Evolutionary conservation across 2,329 filamentous ascomycete species (phyloP).

Genomic region (Aureobasidium sp.): DNA sequence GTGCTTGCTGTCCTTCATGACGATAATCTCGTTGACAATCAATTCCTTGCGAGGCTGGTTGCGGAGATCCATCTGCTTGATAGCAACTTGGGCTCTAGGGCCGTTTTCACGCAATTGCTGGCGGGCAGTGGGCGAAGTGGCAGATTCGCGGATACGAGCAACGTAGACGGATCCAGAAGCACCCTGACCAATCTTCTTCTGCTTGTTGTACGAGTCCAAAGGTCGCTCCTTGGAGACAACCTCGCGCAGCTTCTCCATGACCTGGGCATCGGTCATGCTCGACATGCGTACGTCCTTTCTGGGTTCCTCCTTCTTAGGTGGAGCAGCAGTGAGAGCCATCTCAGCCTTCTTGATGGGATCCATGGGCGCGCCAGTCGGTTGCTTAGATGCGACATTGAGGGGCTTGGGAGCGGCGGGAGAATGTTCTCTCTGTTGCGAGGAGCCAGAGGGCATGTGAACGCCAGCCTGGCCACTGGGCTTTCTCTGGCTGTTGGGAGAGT

Average conservation of each 20-base stretch:
- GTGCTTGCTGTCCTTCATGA: constrained; percentile 99
- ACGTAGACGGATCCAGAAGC: constrained; percentile 97
- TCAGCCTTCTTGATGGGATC: constrained; percentile 85
- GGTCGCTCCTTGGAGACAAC: constrained; percentile 95
- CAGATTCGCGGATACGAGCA: constrained; percentile 84
- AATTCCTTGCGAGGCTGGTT: constrained; percentile 96
- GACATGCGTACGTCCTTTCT: constrained; percentile 96
- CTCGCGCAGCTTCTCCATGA: constrained; percentile 91
- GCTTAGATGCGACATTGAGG: constrained; percentile 42
- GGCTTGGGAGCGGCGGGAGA: constrained; percentile 38
- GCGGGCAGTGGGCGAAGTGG: constrained; percentile 70
- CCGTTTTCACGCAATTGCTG: constrained; percentile 74
- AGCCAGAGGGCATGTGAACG: constrained; percentile 11
- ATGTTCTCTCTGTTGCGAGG: constrained; percentile 20
- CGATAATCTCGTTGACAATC: constrained; percentile 99
- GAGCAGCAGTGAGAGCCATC: constrained; percentile 59
- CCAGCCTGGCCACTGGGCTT: constrained; percentile 21
- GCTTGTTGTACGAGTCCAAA: constrained; percentile 92
- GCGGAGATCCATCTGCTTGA: constrained; percentile 98
- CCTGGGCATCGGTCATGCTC: constrained; percentile 92
- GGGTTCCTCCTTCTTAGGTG: constrained; percentile 59
- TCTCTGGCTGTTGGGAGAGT: constrained; percentile 24
- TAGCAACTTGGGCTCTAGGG: constrained; percentile 80
- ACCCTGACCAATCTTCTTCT: constrained; percentile 99
- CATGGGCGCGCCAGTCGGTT: constrained; percentile 39